phyloP scores from a whole-genome alignment of 768 basidiomycete genomes.

The Boletus vermiculosoides region DNA sequence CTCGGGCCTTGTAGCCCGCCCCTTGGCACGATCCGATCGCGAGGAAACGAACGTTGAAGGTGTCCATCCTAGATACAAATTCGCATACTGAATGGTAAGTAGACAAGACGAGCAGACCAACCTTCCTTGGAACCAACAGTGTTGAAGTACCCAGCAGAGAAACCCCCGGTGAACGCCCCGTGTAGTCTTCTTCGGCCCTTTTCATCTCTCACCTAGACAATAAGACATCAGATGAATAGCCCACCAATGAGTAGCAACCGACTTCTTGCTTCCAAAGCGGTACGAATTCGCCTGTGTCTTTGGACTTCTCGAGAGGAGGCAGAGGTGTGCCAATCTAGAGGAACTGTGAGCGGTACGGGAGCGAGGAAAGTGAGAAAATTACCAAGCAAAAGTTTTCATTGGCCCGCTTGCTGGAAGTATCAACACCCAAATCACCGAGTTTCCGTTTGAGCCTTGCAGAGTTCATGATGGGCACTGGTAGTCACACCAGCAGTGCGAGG shows the following conservation, averaged over 20 bases:
- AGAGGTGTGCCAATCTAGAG: constrained; percentile 88
- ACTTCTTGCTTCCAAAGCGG: constrained; percentile 99
- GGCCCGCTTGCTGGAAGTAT: constrained; percentile 64
- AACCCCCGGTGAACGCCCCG: constrained; percentile 98
- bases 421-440: constrained; percentile 76
- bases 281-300: constrained; percentile 91
- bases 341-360: neutral
- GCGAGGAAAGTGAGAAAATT: constrained; percentile 15
- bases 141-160: constrained; percentile 97
- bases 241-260: constrained; percentile 25
- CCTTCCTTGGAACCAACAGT: constrained; percentile 96
- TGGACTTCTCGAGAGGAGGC: constrained; percentile 91
- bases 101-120: constrained; percentile 26
- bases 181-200: constrained; percentile 91
- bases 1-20: constrained; percentile 62
- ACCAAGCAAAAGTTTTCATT: constrained; percentile 88
- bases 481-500: neutral
- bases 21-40: constrained; percentile 66
- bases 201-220: constrained; percentile 80
- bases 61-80: constrained; percentile 74
- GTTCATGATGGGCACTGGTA: constrained; percentile 36
- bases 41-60: constrained; percentile 94
- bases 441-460: constrained; percentile 74
- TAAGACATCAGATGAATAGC: constrained; percentile 18
- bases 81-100: neutral